Evolutionary conservation across 208 protist species (phyloP), one percentile per base, ranked within the genome.

Genomic region (Perkinsela sp.): DNA sequence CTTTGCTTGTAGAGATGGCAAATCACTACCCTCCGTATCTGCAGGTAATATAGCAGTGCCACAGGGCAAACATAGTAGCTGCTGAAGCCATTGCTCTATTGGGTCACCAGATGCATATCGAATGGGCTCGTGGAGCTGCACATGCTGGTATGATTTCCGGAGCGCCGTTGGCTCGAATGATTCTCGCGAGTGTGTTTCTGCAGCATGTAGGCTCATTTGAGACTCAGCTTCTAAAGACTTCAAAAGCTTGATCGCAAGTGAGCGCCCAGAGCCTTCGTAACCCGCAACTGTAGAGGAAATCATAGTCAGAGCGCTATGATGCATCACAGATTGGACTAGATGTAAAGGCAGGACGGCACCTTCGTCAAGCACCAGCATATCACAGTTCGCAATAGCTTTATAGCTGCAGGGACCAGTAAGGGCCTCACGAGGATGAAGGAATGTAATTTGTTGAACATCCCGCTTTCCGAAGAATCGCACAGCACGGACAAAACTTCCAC

Each of bases 341-440:
- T 94, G 90, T 29, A 99, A 83, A 1, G 98, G 97, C 32, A 99
- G 96, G 16, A 97, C 97, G 1, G 97, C 97, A 0, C 96, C 97
- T 79, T 99, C 97, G 78, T 99, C 97, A 69, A 99, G 94, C 2
- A 99, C 93, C 0, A 97, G 76, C n/a, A 98, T n/a, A n/a, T n/a
- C n/a, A n/a, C n/a, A n/a, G n/a, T n/a, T n/a, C n/a, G n/a, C n/a
- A n/a, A n/a, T n/a, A n/a, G n/a, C n/a, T n/a, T n/a, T n/a, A n/a
- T n/a, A n/a, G n/a, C n/a, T n/a, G n/a, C n/a, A n/a, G n/a, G n/a
- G n/a, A n/a, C n/a, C n/a, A n/a, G n/a, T n/a, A n/a, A n/a, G n/a
- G n/a, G n/a, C n/a, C n/a, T n/a, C n/a, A n/a, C n/a, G n/a, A n/a
- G n/a, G n/a, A n/a, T n/a, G n/a, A n/a, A n/a, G n/a, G n/a, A n/a